A percentile compares a stretch with the other conserved stretches of the same genome.
These are phyloP conservation scores for Larix kaempferi DNA, from an alignment of 75 land plant species.

Conservation along the genomic window DNA sequence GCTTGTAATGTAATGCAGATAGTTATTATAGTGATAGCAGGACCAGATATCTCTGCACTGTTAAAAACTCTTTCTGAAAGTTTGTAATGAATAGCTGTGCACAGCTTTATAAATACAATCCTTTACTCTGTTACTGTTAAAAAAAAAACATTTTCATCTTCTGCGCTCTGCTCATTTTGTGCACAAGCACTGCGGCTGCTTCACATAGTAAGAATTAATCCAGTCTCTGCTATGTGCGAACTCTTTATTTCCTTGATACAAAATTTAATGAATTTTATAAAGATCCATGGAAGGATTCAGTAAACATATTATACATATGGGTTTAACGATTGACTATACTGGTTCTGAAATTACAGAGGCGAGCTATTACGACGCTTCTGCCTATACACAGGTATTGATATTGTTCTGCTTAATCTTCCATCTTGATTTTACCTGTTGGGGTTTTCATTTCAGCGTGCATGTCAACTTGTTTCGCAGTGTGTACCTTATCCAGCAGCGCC, in stretches of 20 bases:
- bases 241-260: not conserved
- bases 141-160: too few relatives aligned
- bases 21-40: too few relatives aligned
- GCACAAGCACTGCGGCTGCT: not conserved
- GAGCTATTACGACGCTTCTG: slow-evolving; percentile 48
- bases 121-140: too few relatives aligned
- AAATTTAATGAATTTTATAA: not conserved
- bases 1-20: too few relatives aligned
- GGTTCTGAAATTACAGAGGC: slow-evolving; percentile 39
- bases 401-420: not conserved
- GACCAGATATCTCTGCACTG: too few relatives aligned
- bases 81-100: too few relatives aligned
- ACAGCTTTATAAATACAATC: too few relatives aligned
- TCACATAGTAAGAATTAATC: not conserved
- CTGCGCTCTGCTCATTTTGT: not conserved
- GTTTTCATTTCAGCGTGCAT: not conserved
- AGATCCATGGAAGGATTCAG: too few relatives aligned
- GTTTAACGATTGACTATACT: not conserved
- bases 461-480: slow-evolving; percentile 38
- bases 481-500: slow-evolving; percentile 42
- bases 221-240: not conserved
- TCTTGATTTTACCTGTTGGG: not conserved
- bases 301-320: too few relatives aligned
- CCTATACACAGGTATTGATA: slow-evolving; percentile 53
- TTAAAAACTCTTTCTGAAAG: too few relatives aligned